A percentile compares a stretch with the other conserved stretches of the same genome.
phyloP scores from a whole-genome alignment of 768 basidiomycete genomes.

The Naganishia vishniacii region DNA sequence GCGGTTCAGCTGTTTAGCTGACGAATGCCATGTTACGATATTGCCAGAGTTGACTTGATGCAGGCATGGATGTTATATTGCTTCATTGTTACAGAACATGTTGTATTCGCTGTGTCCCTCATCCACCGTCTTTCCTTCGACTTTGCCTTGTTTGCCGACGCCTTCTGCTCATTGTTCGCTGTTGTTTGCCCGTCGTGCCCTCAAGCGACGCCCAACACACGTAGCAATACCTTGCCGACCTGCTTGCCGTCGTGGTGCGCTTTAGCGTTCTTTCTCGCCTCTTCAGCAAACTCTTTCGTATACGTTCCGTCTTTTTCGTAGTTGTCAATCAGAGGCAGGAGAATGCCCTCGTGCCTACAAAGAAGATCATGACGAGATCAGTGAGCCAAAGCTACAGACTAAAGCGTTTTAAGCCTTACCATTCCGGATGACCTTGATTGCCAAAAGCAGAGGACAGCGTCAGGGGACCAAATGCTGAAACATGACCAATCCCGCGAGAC shows the following conservation, averaged over 20 bases:
- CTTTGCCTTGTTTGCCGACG: too few species aligned
- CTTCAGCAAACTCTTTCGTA: constrained; percentile 31
- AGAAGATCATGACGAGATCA: not conserved
- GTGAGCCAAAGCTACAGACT: not conserved
- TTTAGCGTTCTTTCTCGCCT: constrained; percentile 30
- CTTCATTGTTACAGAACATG: too few species aligned
- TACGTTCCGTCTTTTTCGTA: constrained; percentile 38
- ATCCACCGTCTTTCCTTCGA: too few species aligned
- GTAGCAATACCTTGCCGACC: constrained; percentile 32
- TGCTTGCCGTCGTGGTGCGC: constrained; percentile 32
- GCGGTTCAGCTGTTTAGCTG: too few species aligned
- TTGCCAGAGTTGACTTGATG: too few species aligned
- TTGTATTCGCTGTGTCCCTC: too few species aligned
- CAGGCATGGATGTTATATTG: too few species aligned
- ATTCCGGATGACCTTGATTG: constrained; percentile 36
- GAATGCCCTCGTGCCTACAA: constrained; percentile 35
- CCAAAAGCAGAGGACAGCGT: too few species aligned
- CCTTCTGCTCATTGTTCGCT: too few species aligned
- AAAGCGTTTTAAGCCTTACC: constrained; percentile 20
- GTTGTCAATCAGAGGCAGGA: constrained; percentile 36
- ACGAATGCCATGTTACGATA: too few species aligned
- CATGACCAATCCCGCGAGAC: not conserved
- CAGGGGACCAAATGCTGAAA: not conserved
- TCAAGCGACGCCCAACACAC: constrained; percentile 32
- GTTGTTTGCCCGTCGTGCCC: too few species aligned